phyloP scores from a whole-genome alignment of 805 yeast genomes.

The Saccharomyces jurei region DNA sequence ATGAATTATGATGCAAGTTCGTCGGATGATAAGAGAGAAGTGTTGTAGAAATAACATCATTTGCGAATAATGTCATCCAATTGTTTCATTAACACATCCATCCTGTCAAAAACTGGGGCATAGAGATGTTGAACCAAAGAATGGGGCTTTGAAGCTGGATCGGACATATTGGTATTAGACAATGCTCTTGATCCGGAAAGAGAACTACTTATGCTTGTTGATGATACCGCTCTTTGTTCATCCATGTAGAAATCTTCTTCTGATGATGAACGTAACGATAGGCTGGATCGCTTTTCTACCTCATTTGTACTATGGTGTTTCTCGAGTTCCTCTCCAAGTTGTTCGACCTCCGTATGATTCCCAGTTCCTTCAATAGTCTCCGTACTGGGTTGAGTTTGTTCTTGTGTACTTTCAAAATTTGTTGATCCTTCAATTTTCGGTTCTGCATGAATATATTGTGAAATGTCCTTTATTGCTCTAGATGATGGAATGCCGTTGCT shows the following conservation, averaged over 20 bases:
- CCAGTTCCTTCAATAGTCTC: not conserved
- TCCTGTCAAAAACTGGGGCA: slow-evolving; percentile 47
- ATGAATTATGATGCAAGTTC: not conserved
- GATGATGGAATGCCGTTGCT: slow-evolving; percentile 31
- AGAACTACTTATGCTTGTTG: slow-evolving; percentile 24
- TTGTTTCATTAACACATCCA: slow-evolving; percentile 31
- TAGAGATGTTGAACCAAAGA: slow-evolving; percentile 47
- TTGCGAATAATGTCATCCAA: slow-evolving; percentile 14
- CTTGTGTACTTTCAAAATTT: slow-evolving; percentile 8
- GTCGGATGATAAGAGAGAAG: not conserved
- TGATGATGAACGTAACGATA: slow-evolving; percentile 8
- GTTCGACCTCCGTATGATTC: not conserved
- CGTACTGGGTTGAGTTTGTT: slow-evolving; percentile 2
- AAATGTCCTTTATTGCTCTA: slow-evolving; percentile 35
- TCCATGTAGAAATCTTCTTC: slow-evolving; percentile 24
- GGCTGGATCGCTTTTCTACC: slow-evolving; percentile 6
- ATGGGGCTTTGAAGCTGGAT: slow-evolving; percentile 24
- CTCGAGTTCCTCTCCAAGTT: not conserved
- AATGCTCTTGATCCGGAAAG: slow-evolving; percentile 11
- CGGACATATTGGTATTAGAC: slow-evolving; percentile 1
- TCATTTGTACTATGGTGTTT: not conserved
- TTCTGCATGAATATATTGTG: slow-evolving; percentile 26
- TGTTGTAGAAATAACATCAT: not conserved
- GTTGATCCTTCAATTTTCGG: not conserved
- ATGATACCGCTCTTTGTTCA: slow-evolving; percentile 18